Percentiles rank a stretch among this genome's conserved stretches.
phyloP scores from a whole-genome alignment of 345 rosid species.

The Citrus sp. region DNA sequence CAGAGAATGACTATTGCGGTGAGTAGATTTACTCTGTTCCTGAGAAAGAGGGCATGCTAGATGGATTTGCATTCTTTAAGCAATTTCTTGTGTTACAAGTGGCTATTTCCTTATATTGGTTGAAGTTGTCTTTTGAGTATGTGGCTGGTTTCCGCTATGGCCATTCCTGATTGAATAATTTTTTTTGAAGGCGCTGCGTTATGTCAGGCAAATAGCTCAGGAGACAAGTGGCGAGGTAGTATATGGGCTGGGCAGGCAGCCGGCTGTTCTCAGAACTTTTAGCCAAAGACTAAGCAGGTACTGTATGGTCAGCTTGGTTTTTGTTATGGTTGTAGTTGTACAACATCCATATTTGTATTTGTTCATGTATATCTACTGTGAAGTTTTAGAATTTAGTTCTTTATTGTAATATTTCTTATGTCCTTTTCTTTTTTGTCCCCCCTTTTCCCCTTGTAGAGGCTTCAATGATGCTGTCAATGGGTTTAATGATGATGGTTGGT shows the following conservation, averaged over 20 bases:
- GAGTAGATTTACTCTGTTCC: conserved; percentile 27
- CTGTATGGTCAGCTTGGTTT: background rate
- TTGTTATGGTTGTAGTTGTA: background rate
- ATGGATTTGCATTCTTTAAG: background rate
- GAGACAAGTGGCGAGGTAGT: conserved; percentile 95
- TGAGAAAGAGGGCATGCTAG: background rate
- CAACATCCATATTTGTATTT: background rate
- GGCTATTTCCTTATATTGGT: background rate
- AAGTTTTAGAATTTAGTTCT: background rate
- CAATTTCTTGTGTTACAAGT: background rate
- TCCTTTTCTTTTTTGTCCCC: background rate
- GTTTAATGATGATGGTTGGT: conserved; percentile 95
- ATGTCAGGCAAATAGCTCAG: conserved; percentile 84
- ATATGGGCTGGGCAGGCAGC: conserved; percentile 94
- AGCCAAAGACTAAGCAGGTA: conserved; percentile 98
- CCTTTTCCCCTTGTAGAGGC: conserved; percentile 48
- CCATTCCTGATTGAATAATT: conserved; percentile 13
- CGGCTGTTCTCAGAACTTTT: conserved; percentile 89
- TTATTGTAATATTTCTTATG: background rate
- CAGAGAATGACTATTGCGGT: conserved; percentile 94
- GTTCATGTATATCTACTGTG: background rate
- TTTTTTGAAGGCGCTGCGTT: conserved; percentile 68
- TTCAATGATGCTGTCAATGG: conserved; percentile 95
- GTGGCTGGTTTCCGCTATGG: background rate
- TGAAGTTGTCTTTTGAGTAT: background rate